Conservation (phyloP, 208 protist species). For the Trypanosoma congolense region DNA sequence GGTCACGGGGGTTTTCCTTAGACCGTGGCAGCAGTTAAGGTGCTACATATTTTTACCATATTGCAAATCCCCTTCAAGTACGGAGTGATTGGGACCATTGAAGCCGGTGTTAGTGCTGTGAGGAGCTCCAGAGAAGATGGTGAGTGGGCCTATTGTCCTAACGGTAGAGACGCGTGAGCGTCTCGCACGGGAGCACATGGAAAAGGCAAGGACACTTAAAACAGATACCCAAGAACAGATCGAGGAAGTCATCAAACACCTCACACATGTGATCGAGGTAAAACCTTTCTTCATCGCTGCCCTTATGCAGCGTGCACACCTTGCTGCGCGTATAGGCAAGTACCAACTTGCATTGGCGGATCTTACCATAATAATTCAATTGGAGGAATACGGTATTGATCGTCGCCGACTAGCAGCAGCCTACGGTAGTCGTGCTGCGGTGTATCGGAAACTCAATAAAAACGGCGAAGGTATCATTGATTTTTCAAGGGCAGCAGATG, state of each 20-base stretch:
- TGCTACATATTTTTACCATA: too few relatives aligned
- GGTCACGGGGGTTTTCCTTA: too few relatives aligned
- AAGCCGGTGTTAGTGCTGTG: too few relatives aligned
- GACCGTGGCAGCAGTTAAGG: too few relatives aligned
- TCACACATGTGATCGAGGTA: conserved; percentile 36
- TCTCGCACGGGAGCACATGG: conserved; percentile 34
- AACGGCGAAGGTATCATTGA: conserved; percentile 60
- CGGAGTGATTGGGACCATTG: too few relatives aligned
- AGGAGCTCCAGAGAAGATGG: background rate
- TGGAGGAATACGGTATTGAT: conserved; percentile 52
- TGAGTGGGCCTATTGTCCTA: background rate
- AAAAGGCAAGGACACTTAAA: conserved; percentile 39
- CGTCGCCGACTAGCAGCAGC: conserved; percentile 40
- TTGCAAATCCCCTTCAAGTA: too few relatives aligned
- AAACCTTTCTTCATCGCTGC: conserved; percentile 50
- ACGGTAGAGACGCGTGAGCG: conserved; percentile 18
- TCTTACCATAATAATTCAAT: conserved; percentile 64
- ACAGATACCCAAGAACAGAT: conserved; percentile 33
- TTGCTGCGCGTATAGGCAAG: conserved; percentile 28
- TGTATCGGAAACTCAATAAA: conserved; percentile 44
- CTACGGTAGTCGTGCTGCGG: conserved; percentile 53
- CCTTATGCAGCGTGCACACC: conserved; percentile 42
- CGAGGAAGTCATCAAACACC: conserved; percentile 27
- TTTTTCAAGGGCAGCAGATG: conserved; percentile 49
- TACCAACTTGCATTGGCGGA: conserved; percentile 46